Evolutionary conservation across 345 rosid genomes (phyloP).

Genomic region (Salix viminalis): DNA sequence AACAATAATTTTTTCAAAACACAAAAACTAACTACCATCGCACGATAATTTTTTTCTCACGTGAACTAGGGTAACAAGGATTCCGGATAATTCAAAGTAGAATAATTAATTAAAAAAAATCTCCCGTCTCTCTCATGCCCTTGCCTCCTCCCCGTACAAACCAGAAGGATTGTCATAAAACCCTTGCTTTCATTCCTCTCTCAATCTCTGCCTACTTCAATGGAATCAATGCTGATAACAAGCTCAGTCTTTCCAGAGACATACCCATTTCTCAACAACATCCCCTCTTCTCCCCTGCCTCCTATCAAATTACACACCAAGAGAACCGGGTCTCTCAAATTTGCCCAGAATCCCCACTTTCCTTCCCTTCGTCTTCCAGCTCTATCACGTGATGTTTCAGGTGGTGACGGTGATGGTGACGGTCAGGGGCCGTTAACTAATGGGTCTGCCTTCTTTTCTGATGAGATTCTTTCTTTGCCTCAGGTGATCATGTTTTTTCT

Average conservation of each 20-base stretch:
- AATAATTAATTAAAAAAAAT: too few species aligned
- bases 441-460: slow-evolving; percentile 41
- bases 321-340: slow-evolving; percentile 42
- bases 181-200: not conserved
- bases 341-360: slow-evolving; percentile 25
- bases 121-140: too few species aligned
- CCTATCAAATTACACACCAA: slow-evolving; percentile 20
- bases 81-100: too few species aligned
- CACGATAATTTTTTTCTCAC: too few species aligned
- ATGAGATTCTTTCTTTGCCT: slow-evolving; percentile 38
- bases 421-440: slow-evolving; percentile 22
- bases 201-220: not conserved
- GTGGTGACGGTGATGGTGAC: slow-evolving; percentile 43
- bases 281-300: slow-evolving; percentile 23
- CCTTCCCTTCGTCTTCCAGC: slow-evolving; percentile 41
- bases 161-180: not conserved
- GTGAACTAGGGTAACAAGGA: too few species aligned
- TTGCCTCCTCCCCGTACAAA: too few species aligned
- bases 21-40: too few species aligned
- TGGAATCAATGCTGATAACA: slow-evolving; percentile 48
- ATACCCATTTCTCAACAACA: slow-evolving; percentile 13
- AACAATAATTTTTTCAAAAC: too few species aligned
- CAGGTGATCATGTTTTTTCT: slow-evolving; percentile 37
- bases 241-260: slow-evolving; percentile 35
- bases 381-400: slow-evolving; percentile 35